Base-by-base conservation (phyloP, 768 basidiomycete species). In the Lactarius pseudohatsudake region DNA sequence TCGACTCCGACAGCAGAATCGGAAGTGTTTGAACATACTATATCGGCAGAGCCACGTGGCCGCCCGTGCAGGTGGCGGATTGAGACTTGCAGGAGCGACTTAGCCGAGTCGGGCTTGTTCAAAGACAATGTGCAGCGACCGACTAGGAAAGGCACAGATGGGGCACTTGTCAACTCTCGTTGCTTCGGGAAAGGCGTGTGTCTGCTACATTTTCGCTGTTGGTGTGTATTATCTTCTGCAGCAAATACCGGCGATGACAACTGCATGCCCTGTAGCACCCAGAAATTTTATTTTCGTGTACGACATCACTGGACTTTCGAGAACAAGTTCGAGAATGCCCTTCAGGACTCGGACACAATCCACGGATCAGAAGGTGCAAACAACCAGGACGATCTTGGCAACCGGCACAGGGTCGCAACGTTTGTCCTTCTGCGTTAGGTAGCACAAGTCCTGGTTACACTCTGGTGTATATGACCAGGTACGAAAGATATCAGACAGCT, bases 361-460 rank as follows among this genome's bases (percentile, higher is more conserved):
- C 91, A 10, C 76, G 76, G 50, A 89, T 91, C 74, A 78, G 79
- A 54, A 81, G 90, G 70, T 92, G 90, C 74, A 91, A 86, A 89
- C 75, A 91, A 86, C 77, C 91, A 93, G 75, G 92, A 94, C 72
- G 88, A 92, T 62, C 81, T 94, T 53, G 92, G 90, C 20, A 79
- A 81, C 71, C 81, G 91, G 70, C 81, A 81, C 15, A 75, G 71
- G n/a, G 91, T 92, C 0, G 56, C 75, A 81, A 68, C 89, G 89
- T n/a, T 74, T 79, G 57, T 92, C 89, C n/a, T 87, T 88, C 18
- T 90, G 88, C 74, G 83, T 92, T 92, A 54, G 92, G 92, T 73
- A 83, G 91, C 67, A 89, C 89, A 30, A 92, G 93, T 77, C 82
- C 92, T 69, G 84, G 92, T 74, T 79, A 80, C 62, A 73, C 73